phyloP scores from a whole-genome alignment of 306 rosid genomes.

The Hylodesmum podocarpum region DNA sequence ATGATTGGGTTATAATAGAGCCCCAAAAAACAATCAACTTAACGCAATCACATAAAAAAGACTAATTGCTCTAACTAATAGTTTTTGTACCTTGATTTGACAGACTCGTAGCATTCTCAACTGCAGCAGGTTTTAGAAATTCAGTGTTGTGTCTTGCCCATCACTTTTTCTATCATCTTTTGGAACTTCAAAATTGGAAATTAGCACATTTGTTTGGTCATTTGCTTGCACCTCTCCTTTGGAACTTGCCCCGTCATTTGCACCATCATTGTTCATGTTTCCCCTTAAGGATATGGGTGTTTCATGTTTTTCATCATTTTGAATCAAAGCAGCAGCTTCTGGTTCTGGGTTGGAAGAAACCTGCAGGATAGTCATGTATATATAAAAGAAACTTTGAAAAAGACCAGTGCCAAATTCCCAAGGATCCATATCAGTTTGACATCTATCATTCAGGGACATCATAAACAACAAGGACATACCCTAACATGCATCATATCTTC shows the following conservation, averaged over 20 bases:
- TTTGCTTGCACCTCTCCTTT: constrained; percentile 25
- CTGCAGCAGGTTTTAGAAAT: constrained; percentile 33
- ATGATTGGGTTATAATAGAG: background rate
- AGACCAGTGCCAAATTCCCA: background rate
- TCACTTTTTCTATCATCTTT: constrained; percentile 33
- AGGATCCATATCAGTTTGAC: background rate
- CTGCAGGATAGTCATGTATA: constrained; percentile 45
- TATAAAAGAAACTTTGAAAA: background rate
- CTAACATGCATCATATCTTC: constrained; percentile 7
- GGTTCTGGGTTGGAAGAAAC: constrained; percentile 44
- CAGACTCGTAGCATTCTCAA: constrained; percentile 36
- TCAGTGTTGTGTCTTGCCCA: constrained; percentile 39
- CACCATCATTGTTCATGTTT: constrained; percentile 38
- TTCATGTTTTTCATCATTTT: constrained; percentile 34
- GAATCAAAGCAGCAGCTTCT: constrained; percentile 44
- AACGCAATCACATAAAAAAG: background rate
- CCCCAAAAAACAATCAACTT: background rate
- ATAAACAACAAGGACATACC: constrained; percentile 6
- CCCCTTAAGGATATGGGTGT: constrained; percentile 28
- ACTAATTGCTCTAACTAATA: background rate
- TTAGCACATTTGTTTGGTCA: constrained; percentile 30
- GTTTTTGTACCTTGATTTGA: constrained; percentile 62
- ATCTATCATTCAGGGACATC: background rate
- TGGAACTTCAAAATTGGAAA: constrained; percentile 38
- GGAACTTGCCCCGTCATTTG: constrained; percentile 34